Conservation (phyloP, 176 grass and related monocot species). For the Secale cereale region DNA sequence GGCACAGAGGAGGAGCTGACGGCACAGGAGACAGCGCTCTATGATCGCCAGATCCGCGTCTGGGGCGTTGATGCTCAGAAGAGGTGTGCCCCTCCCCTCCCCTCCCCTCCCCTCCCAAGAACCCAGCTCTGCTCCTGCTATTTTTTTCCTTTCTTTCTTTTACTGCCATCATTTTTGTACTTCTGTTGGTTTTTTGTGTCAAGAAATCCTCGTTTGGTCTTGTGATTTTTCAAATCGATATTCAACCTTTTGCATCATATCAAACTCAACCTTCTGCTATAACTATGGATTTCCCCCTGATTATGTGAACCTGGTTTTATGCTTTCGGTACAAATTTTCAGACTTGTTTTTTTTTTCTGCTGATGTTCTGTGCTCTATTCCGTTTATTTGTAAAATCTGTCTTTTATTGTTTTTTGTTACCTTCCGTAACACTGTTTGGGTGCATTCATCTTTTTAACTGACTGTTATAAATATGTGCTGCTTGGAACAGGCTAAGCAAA, state of each 20-base stretch:
- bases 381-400: not conserved
- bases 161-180: not conserved
- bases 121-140: too few species aligned
- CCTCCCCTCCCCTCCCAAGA: not conserved
- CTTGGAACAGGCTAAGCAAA: slow-evolving; percentile 74
- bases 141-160: not conserved
- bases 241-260: not conserved
- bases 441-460: not conserved
- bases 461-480: slow-evolving; percentile 9
- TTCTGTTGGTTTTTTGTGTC: not conserved
- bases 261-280: not conserved
- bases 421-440: not conserved
- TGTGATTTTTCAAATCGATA: not conserved
- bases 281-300: not conserved
- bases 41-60: slow-evolving; percentile 96
- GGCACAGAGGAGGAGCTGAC: slow-evolving; percentile 67
- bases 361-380: not conserved
- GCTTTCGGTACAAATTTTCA: not conserved
- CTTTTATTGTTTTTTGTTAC: not conserved
- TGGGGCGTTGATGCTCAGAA: slow-evolving; percentile 99
- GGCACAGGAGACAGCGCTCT: slow-evolving; percentile 89
- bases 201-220: not conserved
- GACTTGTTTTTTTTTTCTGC: not conserved
- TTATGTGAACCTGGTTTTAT: not conserved
- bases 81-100: slow-evolving; percentile 36